phyloP scores from a whole-genome alignment of 257 asterid genomes.

The Solanum virginianum region DNA sequence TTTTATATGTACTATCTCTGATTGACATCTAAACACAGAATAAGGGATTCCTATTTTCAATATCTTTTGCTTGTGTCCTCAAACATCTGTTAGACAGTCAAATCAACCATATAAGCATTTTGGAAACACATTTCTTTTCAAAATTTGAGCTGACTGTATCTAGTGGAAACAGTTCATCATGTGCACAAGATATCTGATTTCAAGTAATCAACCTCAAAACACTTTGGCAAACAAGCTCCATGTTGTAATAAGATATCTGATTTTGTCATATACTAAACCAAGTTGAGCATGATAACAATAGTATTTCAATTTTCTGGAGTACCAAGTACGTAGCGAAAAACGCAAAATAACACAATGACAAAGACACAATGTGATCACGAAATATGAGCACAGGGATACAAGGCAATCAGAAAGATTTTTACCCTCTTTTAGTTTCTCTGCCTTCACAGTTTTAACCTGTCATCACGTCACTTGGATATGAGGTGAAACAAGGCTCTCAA shows the following conservation, averaged over 20 bases:
- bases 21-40: no score
- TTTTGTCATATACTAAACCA: neutral
- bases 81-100: no score
- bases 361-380: neutral
- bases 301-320: no score
- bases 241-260: neutral
- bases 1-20: neutral
- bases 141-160: no score
- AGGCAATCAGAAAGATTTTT: neutral
- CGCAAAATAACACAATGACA: neutral
- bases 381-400: neutral
- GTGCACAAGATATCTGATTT: neutral
- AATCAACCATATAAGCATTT: no score
- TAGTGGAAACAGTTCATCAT: neutral
- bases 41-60: no score
- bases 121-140: no score
- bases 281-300: neutral
- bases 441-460: neutral
- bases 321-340: neutral
- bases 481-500: conserved; percentile 18
- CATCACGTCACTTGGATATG: neutral
- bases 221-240: neutral
- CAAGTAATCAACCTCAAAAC: neutral
- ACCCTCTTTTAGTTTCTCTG: neutral
- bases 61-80: no score